Evolutionary conservation across 345 rosid species (phyloP).

Genomic region (Murraya koenigii): DNA sequence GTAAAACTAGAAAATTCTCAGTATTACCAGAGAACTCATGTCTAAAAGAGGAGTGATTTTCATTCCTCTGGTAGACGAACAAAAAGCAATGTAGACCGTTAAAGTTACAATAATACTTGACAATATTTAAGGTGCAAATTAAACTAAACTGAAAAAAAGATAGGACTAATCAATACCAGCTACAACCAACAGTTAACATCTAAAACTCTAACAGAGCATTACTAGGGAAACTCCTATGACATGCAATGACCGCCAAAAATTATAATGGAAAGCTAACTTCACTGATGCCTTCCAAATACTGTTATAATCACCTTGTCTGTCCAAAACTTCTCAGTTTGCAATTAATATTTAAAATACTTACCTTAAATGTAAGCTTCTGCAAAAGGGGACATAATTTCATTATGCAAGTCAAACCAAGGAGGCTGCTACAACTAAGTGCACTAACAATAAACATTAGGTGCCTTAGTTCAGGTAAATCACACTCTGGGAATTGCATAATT

Average conservation of each 20-base stretch:
- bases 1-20: background rate
- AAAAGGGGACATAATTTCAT: background rate
- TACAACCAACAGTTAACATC: no score
- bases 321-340: background rate
- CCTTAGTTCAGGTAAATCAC: background rate
- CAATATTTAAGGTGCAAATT: background rate
- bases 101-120: no score
- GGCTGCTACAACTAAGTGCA: background rate
- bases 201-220: no score
- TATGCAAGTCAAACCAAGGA: background rate
- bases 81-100: background rate
- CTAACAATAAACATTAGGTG: background rate
- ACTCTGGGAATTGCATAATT: background rate
- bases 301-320: background rate
- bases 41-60: background rate
- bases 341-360: background rate
- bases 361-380: background rate
- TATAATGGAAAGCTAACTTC: background rate
- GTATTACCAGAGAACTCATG: background rate
- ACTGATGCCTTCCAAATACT: background rate
- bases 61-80: background rate
- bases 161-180: background rate
- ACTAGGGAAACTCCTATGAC: background rate
- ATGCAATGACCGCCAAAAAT: background rate
- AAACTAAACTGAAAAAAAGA: no score